phyloP scores from a whole-genome alignment of 768 basidiomycete genomes.

The Albatrellus ellisii region DNA sequence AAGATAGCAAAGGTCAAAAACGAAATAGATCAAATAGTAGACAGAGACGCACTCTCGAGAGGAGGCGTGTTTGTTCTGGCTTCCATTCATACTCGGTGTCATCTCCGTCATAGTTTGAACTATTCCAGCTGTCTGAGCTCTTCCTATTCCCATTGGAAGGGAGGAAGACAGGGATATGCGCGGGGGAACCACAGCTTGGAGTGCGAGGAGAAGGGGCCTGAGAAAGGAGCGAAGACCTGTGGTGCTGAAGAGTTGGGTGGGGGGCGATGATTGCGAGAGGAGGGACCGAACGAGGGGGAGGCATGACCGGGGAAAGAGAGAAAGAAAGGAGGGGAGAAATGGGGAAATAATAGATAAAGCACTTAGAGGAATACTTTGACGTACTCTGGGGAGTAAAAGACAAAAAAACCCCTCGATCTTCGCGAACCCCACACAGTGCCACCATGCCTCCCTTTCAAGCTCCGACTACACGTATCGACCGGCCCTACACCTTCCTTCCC shows the following conservation, averaged over 20 bases:
- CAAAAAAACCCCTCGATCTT: no score
- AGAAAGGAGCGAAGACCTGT: constrained; percentile 38
- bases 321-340: constrained; percentile 14
- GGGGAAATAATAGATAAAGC: constrained; percentile 9
- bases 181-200: constrained; percentile 45
- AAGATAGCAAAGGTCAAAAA: constrained; percentile 8
- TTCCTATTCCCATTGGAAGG: constrained; percentile 36
- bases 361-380: no score
- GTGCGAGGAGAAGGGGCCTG: constrained; percentile 37
- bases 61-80: constrained; percentile 53
- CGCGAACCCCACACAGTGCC: no score
- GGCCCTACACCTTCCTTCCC: no score
- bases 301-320: constrained; percentile 13
- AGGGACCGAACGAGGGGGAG: constrained; percentile 32
- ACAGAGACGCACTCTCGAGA: constrained; percentile 42
- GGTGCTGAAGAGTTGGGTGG: constrained; percentile 38
- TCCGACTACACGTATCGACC: no score
- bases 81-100: constrained; percentile 64
- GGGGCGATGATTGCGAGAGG: constrained; percentile 51
- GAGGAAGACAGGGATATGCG: constrained; percentile 39
- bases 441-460: no score
- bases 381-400: no score
- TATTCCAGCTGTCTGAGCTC: constrained; percentile 79
- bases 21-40: constrained; percentile 2
- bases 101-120: constrained; percentile 50